These are phyloP conservation scores for Angomonas ambiguus DNA, from an alignment of 208 protist species.

Conservation along the genomic window DNA sequence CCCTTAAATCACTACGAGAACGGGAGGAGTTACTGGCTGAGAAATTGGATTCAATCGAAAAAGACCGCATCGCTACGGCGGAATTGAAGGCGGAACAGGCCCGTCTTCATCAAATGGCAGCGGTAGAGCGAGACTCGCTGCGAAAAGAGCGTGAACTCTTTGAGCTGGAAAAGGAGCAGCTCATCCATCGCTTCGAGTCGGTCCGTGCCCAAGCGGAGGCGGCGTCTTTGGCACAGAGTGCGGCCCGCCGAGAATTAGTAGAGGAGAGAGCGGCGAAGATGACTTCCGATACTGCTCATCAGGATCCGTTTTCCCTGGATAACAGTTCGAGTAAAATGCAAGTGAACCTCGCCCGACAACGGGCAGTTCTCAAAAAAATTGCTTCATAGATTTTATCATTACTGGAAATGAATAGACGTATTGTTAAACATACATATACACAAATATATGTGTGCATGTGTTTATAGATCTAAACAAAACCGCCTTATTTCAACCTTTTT, in stretches of 20 bases:
- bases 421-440: background rate
- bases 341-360: slow-evolving; percentile 78
- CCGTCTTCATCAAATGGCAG: slow-evolving; percentile 40
- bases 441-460: slow-evolving; percentile 90
- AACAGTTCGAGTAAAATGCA: slow-evolving; percentile 52
- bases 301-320: slow-evolving; percentile 9
- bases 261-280: slow-evolving; percentile 18
- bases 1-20: slow-evolving; percentile 63
- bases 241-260: slow-evolving; percentile 45
- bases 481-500: slow-evolving; percentile 16
- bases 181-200: slow-evolving; percentile 63
- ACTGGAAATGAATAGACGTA: slow-evolving; percentile 90
- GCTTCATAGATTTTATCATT: slow-evolving; percentile 41
- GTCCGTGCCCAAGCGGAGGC: slow-evolving; percentile 68
- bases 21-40: slow-evolving; percentile 68
- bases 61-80: slow-evolving; percentile 41
- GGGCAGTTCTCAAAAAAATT: slow-evolving; percentile 69
- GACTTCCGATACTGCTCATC: background rate
- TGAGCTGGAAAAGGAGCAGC: slow-evolving; percentile 71
- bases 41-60: slow-evolving; percentile 64
- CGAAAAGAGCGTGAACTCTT: slow-evolving; percentile 67
- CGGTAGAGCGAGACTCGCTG: slow-evolving; percentile 58
- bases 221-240: slow-evolving; percentile 43
- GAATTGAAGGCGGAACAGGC: slow-evolving; percentile 61
- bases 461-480: slow-evolving; percentile 91